Percentiles rank a stretch among this genome's conserved stretches.
These are phyloP conservation scores for Rhynchospora pubera DNA, from an alignment of 176 grass and related monocot genomes.

Conservation along the genomic window DNA sequence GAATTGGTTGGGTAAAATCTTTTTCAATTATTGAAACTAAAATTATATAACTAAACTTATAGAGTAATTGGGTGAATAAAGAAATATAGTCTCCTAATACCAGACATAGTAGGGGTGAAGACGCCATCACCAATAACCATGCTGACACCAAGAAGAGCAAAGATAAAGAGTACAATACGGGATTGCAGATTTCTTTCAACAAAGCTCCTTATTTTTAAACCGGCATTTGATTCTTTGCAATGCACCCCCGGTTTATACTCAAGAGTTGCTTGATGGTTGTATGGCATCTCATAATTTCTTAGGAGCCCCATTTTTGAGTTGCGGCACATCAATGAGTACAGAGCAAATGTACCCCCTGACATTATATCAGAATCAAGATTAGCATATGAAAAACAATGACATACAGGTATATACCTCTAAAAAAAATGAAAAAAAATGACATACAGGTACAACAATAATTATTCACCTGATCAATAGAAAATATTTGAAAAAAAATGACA, in stretches of 20 bases:
- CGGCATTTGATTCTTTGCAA: conserved; percentile 35
- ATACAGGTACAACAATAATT: background rate
- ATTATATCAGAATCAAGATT: background rate
- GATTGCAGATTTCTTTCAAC: conserved; percentile 59
- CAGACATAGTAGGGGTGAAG: conserved; percentile 85
- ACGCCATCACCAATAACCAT: conserved; percentile 89
- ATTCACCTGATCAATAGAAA: background rate
- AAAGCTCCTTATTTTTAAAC: conserved; percentile 46
- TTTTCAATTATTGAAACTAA: background rate
- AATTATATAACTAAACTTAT: background rate
- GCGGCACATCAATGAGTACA: conserved; percentile 82
- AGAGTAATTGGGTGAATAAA: background rate
- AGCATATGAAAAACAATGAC: background rate
- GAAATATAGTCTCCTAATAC: conserved; percentile 17
- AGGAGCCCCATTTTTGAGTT: conserved; percentile 67
- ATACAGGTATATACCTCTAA: background rate
- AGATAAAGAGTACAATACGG: conserved; percentile 48
- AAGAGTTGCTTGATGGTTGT: conserved; percentile 24
- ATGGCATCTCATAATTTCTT: conserved; percentile 25
- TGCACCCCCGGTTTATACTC: conserved; percentile 26
- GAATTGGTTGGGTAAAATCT: background rate
- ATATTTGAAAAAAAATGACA: too few species aligned
- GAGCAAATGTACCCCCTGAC: conserved; percentile 82
- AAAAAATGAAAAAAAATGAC: background rate
- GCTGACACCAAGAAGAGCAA: conserved; percentile 76